Evolutionary conservation across 768 basidiomycete genomes (phyloP).

Genomic region (Termitomyces sp.): DNA sequence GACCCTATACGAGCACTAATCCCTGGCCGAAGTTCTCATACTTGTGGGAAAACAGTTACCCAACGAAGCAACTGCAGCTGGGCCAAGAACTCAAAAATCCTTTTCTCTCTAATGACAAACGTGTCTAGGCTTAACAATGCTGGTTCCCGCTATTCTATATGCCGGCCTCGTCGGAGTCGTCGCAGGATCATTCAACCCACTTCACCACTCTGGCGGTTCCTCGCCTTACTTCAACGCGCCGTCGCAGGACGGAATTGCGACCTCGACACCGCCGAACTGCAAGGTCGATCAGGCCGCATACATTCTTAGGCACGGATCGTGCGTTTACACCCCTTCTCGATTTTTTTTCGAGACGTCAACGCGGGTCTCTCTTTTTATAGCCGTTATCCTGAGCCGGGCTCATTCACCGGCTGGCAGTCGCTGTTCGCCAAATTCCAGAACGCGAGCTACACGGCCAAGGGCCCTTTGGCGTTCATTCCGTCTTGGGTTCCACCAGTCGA

Average conservation of each 20-base stretch:
- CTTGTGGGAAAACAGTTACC: background rate
- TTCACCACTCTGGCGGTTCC: slow-evolving; percentile 36
- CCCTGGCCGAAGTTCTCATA: background rate
- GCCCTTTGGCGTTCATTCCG: slow-evolving; percentile 33
- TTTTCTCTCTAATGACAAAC: background rate
- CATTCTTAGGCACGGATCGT: slow-evolving; percentile 38
- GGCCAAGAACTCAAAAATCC: background rate
- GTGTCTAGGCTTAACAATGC: background rate
- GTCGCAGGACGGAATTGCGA: slow-evolving; percentile 25
- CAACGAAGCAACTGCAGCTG: background rate
- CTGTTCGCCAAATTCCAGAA: slow-evolving; percentile 36
- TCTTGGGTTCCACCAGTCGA: slow-evolving; percentile 35
- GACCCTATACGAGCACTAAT: background rate
- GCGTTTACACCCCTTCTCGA: slow-evolving; percentile 3
- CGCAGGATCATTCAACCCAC: slow-evolving; percentile 23
- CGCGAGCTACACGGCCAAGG: slow-evolving; percentile 28
- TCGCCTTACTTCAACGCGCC: slow-evolving; percentile 40
- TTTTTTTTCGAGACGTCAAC: no score
- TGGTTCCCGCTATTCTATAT: background rate
- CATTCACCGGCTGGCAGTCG: slow-evolving; percentile 30
- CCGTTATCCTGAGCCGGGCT: slow-evolving; percentile 36
- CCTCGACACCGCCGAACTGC: slow-evolving; percentile 29
- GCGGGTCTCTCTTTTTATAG: slow-evolving; percentile 11
- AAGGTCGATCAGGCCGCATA: slow-evolving; percentile 38
- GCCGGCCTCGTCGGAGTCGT: background rate